Percentiles rank a stretch among this genome's conserved stretches.
Evolutionary conservation across 768 basidiomycete genomes (phyloP).

Genomic region (Boletus speciosus): DNA sequence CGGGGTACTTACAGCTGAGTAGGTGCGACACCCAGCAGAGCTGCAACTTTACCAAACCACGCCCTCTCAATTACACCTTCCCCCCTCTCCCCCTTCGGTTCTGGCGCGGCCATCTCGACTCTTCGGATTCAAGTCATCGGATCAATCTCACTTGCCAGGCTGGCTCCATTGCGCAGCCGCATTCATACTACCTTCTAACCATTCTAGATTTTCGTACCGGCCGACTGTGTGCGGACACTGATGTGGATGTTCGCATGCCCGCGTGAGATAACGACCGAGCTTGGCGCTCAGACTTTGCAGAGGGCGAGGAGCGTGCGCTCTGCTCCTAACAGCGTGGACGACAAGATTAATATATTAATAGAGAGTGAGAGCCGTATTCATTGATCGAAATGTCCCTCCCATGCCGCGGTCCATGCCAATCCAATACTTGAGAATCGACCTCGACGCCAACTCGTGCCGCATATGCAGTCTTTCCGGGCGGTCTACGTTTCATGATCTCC

Average conservation of each 20-base stretch:
- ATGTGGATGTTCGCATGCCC: too few species aligned
- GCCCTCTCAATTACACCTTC: constrained; percentile 16
- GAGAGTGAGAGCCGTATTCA: background rate
- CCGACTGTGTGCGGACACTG: background rate
- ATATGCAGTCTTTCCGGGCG: background rate
- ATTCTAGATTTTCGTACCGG: background rate
- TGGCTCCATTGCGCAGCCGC: background rate
- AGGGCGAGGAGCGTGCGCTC: background rate
- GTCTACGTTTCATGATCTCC: background rate
- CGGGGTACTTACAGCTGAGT: constrained; percentile 20
- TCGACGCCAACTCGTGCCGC: background rate
- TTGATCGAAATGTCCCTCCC: background rate
- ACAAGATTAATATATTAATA: constrained; percentile 6
- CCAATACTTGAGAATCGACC: background rate
- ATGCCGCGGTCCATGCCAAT: background rate
- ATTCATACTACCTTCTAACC: background rate
- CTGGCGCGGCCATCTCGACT: constrained; percentile 9
- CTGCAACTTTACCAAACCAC: constrained; percentile 26
- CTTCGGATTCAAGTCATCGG: constrained; percentile 6
- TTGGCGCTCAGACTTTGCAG: background rate
- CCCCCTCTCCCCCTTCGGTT: background rate
- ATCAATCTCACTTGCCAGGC: background rate
- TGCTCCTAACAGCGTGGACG: background rate
- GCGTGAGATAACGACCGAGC: background rate
- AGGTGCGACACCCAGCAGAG: constrained; percentile 8